Evolutionary conservation across 2,329 filamentous ascomycete species (phyloP), one percentile per base, ranked within the genome.

Genomic region (Phyllosticta citribraziliensis): DNA sequence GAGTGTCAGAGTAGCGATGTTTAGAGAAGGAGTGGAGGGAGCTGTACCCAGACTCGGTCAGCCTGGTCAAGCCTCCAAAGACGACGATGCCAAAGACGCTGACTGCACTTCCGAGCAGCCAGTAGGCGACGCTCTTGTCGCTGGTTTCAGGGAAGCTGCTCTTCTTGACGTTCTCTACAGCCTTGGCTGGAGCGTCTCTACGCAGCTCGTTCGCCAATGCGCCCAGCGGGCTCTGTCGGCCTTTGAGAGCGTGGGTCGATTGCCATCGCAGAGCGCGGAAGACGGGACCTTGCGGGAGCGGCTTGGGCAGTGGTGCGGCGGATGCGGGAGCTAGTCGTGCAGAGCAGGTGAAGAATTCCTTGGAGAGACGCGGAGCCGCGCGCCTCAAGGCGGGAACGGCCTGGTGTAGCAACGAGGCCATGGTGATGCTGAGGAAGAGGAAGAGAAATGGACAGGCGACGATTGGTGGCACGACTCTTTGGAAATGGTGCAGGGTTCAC

Each of bases 1-100:
- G 14, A 40, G 56, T 66, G 64, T 67, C 62, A 68, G 69, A 55
- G n/a, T 56, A 59, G 35, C 47, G 27, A 40, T 64, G n/a, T 47
- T n/a, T 19, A 54, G 3, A 9, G 3, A 19, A 17, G 14, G n/a
- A 47, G 11, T 20, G 22, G 25, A 53, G 62, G 24, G 30, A 17
- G 6, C 10, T n/a, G 25, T 82, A 96, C 91, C 91, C 94, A 66
- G 94, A 99, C 77, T 99, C 94, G 3, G 94, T 99, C 67, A 99
- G 80, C 63, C 94, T 82, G 30, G 94, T 99, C 67, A 99, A 80
- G 5, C 94, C 94, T 62, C 94, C 94, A 74, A 95, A 96, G 53
- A 99, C 84, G 57, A 99, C 92, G 69, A 99, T 96, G 63, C 94
- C 94, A 75, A 97, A 99, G 58, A 97, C 94, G 72, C 91, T 95